phyloP scores from a whole-genome alignment of 805 yeast genomes.

The Diddensiella transvaalensis region DNA sequence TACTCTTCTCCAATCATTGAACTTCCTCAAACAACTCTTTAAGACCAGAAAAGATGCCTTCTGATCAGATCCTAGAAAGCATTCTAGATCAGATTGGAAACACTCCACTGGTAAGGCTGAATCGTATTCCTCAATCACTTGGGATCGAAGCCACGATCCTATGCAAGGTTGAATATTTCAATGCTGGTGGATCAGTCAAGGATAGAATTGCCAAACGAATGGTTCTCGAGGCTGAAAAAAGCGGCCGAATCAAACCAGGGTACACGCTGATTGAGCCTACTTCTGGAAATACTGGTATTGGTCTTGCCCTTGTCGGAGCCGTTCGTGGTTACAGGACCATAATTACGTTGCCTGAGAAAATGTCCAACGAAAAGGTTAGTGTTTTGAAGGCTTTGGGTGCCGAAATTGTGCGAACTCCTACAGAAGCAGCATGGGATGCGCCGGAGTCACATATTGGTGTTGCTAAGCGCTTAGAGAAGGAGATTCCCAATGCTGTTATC shows the following conservation, averaged over 20 bases:
- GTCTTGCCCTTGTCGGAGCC: slow-evolving; percentile 82
- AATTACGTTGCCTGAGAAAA: slow-evolving; percentile 85
- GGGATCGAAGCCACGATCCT: slow-evolving; percentile 63
- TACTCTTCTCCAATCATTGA: too few species aligned
- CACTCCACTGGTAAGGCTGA: slow-evolving; percentile 74
- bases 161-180: slow-evolving; percentile 78
- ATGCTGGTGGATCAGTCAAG: slow-evolving; percentile 87
- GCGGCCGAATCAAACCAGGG: slow-evolving; percentile 79
- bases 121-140: slow-evolving; percentile 68
- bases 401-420: slow-evolving; percentile 85
- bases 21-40: too few species aligned
- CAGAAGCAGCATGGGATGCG: slow-evolving; percentile 89
- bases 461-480: slow-evolving; percentile 72
- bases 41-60: not conserved
- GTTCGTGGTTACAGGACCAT: slow-evolving; percentile 83
- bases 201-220: slow-evolving; percentile 84
- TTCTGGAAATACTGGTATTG: slow-evolving; percentile 89
- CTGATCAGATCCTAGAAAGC: slow-evolving; percentile 39
- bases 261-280: slow-evolving; percentile 84
- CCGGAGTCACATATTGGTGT: slow-evolving; percentile 91
- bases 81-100: slow-evolving; percentile 78
- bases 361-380: slow-evolving; percentile 87
- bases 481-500: slow-evolving; percentile 79
- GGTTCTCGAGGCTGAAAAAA: slow-evolving; percentile 80
- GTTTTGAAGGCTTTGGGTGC: slow-evolving; percentile 88